Base-by-base conservation (phyloP, 129 eudicot species). In the Tagetes erecta region DNA sequence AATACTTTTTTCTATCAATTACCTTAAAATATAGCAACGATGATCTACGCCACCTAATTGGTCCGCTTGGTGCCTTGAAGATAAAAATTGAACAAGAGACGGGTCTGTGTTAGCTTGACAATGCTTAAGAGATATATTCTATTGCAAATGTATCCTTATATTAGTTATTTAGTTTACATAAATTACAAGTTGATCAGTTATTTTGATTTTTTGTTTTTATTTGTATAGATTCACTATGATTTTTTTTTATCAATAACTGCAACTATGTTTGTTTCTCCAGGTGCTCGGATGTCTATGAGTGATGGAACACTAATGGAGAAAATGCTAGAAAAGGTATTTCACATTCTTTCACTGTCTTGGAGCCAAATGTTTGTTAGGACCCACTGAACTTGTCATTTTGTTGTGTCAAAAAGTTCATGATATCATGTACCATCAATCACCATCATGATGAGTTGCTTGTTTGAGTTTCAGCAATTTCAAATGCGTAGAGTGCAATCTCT, bases 1-100 rank as follows among this genome's bases (percentile, higher is more conserved):
- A 12, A 37, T 34, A 65, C 7, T 64, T n/a, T 57, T 40, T 44
- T 86, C 80, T n/a, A n/a, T n/a, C 83, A 94, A 97, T 78, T 76
- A 88, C 83, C 37, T 85, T 90, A 80, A 88, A 83, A 82, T 94
- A 90, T 71, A 85, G 79, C 88, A 94, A 94, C 64, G 98, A 94
- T 60, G 87, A 86, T 67, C 80, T 94, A 60, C 93, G 97, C 50
- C 96, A 88, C 55, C 76, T 94, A 76, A 85, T 94, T 85, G 98
- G 98, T 67, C 98, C 97, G 4, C 86, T 94, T 70, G 98, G 97
- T 71, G 89, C 87, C 70, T 74, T 93, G 74, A 94, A 94, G 89
- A 83, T 80, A 80, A 90, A 88, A 84, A 86, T 93, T 65, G 98
- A 93, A 82, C 92, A 86, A 73, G 92, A 90, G 78, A 93, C 98